Evolutionary conservation across 768 basidiomycete genomes (phyloP).

Genomic region (Psilocybe subaeruginosa): DNA sequence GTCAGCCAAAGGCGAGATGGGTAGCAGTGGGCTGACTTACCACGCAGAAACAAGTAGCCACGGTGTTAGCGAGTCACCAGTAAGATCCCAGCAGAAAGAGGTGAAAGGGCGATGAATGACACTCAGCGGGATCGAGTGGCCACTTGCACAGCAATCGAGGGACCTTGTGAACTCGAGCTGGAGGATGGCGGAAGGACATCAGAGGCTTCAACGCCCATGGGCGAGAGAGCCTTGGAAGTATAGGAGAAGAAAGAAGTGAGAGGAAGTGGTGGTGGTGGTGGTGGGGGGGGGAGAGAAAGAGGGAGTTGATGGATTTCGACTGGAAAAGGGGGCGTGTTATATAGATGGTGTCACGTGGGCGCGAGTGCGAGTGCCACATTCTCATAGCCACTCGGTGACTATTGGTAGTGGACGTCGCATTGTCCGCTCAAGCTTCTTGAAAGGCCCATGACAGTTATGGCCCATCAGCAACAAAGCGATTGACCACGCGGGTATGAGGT

Average conservation of each 20-base stretch:
- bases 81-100: neutral
- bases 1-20: neutral
- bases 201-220: too few relatives aligned
- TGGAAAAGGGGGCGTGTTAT: conserved; percentile 10
- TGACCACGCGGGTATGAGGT: neutral
- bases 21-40: neutral
- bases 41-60: neutral
- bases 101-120: neutral
- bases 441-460: neutral
- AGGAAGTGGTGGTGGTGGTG: neutral
- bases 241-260: neutral
- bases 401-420: neutral
- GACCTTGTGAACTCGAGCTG: neutral
- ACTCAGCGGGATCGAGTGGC: neutral
- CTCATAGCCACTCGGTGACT: neutral
- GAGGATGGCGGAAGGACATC: too few relatives aligned
- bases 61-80: neutral
- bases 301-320: neutral
- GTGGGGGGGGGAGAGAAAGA: neutral
- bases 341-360: conserved; percentile 6
- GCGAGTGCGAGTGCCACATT: neutral
- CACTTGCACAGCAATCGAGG: neutral
- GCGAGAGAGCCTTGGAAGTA: neutral
- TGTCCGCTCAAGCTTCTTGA: neutral
- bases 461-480: neutral